Conservation (phyloP, 768 basidiomycete species). For the Leucocoprinus sp. region DNA sequence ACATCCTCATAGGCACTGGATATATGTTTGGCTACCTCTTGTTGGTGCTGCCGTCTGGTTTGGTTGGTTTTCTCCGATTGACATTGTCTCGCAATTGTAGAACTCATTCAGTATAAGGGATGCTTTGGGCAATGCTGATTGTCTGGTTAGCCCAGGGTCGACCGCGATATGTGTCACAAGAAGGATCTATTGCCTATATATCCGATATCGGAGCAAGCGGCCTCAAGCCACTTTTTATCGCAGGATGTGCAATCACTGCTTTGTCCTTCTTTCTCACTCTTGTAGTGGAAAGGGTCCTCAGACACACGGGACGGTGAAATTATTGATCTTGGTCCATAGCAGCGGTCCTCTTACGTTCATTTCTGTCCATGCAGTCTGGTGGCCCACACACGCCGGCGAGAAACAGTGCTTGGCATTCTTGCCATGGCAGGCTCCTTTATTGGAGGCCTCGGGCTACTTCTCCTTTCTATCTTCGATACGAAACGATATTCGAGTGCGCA, state of each 20-base stretch:
- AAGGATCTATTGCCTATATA: slow-evolving; percentile 60
- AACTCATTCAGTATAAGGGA: slow-evolving; percentile 31
- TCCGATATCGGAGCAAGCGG: slow-evolving; percentile 69
- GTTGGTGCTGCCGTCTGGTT: slow-evolving; percentile 61
- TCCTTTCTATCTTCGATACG: slow-evolving; percentile 69
- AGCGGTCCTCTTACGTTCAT: background rate
- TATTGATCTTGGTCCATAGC: background rate
- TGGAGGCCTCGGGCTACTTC: slow-evolving; percentile 56
- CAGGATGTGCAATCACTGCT: slow-evolving; percentile 56
- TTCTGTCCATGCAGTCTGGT: slow-evolving; percentile 34
- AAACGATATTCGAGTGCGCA: slow-evolving; percentile 44
- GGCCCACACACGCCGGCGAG: slow-evolving; percentile 48
- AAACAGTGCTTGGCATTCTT: slow-evolving; percentile 45
- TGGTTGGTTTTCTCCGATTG: slow-evolving; percentile 26
- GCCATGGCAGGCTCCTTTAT: slow-evolving; percentile 54
- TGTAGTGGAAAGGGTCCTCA: slow-evolving; percentile 50
- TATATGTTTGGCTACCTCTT: slow-evolving; percentile 58
- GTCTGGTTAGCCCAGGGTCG: slow-evolving; percentile 63
- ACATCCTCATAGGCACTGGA: slow-evolving; percentile 35
- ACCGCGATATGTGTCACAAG: slow-evolving; percentile 48
- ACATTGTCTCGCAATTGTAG: too few species aligned
- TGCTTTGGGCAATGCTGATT: slow-evolving; percentile 60
- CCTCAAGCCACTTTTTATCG: slow-evolving; percentile 70
- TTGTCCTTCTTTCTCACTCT: slow-evolving; percentile 54
- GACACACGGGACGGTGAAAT: slow-evolving; percentile 53